Evolutionary conservation across 2,329 filamentous ascomycete genomes (phyloP), one percentile per base, ranked within the genome.

Genomic region (Penicillium capsulatum): DNA sequence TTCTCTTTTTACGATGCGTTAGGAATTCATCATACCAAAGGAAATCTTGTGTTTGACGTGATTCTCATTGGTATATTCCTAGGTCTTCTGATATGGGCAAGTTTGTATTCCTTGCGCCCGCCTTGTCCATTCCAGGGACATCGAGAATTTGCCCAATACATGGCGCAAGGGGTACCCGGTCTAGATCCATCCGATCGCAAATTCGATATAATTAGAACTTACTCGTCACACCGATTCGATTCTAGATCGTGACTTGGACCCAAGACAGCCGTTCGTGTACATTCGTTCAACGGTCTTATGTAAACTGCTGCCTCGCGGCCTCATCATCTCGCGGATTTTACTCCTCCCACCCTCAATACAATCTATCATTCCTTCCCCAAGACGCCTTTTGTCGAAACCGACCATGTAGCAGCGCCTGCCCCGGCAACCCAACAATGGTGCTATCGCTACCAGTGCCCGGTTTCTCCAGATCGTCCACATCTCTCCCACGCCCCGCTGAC

Each of bases 401-500:
- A 61, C 40, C 45, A 65, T 65, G 62, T 65, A 64, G 60, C 44
- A 50, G 45, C 31, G 27, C 37, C 34, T 41, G 27, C 33, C 31
- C 8, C 15, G 34, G 19, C 19, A 22, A 22, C 22, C 44, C 42
- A 52, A 65, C 45, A 34, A 66, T 66, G 64, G 61, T 65, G 59
- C 61, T 63, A 42, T 65, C 60, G 43, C 54, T 65, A 46, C 53
- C 61, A 26, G 53, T 66, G 34, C 58, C 64, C 30, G 57, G 57
- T 51, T 63, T 66, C 45, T 57, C 58, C 41, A 57, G 48, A 57
- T 54, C 60, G 45, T 52, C 52, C 37, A 35, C 56, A 40, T 47
- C 38, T 49, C 59, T 42, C 40, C 58, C 42, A 44, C 63, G 42
- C 57, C 51, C 44, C 60, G 54, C 37, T 35, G 50, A 59, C 40